These are phyloP conservation scores for Pistacia integerrima DNA, from an alignment of 345 rosid genomes.

Conservation along the genomic window DNA sequence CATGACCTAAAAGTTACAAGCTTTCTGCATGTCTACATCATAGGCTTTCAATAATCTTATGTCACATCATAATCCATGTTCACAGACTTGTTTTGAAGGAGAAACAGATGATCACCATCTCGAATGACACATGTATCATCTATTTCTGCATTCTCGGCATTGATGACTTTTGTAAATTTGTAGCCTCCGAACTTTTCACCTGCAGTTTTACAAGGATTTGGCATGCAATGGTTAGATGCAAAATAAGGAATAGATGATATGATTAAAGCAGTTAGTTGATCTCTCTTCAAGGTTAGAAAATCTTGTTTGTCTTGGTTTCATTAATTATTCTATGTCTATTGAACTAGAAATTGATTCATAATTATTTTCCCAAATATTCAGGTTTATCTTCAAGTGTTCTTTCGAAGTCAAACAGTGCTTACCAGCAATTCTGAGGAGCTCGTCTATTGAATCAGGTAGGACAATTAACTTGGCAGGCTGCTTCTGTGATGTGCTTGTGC, in stretches of 20 bases:
- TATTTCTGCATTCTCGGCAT: conserved; percentile 75
- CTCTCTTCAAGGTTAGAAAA: conserved; percentile 23
- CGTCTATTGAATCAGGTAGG: conserved; percentile 79
- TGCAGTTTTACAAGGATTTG: conserved; percentile 51
- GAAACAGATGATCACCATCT: conserved; percentile 91
- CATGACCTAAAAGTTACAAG: conserved; percentile 36
- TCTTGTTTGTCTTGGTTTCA: not conserved
- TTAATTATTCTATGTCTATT: not conserved
- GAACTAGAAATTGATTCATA: not conserved
- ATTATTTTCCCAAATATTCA: conserved; percentile 22
- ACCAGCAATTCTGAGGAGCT: conserved; percentile 81
- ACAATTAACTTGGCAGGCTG: conserved; percentile 59
- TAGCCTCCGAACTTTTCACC: conserved; percentile 78
- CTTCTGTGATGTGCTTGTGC: conserved; percentile 31
- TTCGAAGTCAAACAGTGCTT: conserved; percentile 40
- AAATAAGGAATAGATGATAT: conserved; percentile 19
- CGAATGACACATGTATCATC: conserved; percentile 78
- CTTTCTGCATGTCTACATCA: conserved; percentile 19
- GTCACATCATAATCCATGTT: conserved; percentile 25
- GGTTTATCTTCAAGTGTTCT: conserved; percentile 30
- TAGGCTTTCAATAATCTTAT: conserved; percentile 16
- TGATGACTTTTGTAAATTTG: conserved; percentile 53
- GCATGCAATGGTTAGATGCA: conserved; percentile 30
- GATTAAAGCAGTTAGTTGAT: conserved; percentile 1
- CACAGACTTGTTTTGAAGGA: conserved; percentile 47